Evolutionary conservation across 2,329 filamentous ascomycete genomes (phyloP).

Genomic region (Exophiala alcalophila): DNA sequence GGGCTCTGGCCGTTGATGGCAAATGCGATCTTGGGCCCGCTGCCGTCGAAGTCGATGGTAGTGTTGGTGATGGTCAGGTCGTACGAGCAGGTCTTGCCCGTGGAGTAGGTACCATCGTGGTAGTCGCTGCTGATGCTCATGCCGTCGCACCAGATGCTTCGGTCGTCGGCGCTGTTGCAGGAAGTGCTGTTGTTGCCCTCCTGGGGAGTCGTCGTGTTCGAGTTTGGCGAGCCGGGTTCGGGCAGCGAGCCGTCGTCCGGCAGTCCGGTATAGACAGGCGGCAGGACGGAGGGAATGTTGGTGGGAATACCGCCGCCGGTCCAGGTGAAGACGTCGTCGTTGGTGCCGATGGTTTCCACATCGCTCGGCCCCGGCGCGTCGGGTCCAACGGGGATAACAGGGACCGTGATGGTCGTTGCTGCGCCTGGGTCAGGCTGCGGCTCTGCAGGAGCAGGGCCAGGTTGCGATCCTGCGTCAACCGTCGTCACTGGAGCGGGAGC

Average conservation of each 20-base stretch:
- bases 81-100: constrained; percentile 23
- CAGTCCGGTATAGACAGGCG: constrained; percentile 8
- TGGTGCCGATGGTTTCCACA: constrained; percentile 15
- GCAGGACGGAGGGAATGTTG: not conserved
- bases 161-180: constrained; percentile 19
- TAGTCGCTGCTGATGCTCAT: constrained; percentile 18
- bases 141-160: constrained; percentile 24
- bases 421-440: not conserved
- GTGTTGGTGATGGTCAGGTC: constrained; percentile 25
- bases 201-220: constrained; percentile 5
- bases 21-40: constrained; percentile 52
- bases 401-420: not conserved
- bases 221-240: constrained; percentile 10
- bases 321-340: constrained; percentile 17
- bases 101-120: constrained; percentile 16
- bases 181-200: too few species aligned
- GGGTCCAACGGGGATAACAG: not conserved
- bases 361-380: constrained; percentile 9
- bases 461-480: too few species aligned
- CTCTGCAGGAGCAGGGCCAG: too few species aligned
- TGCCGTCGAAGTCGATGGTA: constrained; percentile 25
- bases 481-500: too few species aligned
- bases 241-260: constrained; percentile 9
- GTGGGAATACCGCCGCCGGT: constrained; percentile 11
- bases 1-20: constrained; percentile 67